These are phyloP conservation scores for Fusarium sp. DNA, from an alignment of 2,329 filamentous ascomycete genomes.

Conservation along the genomic window DNA sequence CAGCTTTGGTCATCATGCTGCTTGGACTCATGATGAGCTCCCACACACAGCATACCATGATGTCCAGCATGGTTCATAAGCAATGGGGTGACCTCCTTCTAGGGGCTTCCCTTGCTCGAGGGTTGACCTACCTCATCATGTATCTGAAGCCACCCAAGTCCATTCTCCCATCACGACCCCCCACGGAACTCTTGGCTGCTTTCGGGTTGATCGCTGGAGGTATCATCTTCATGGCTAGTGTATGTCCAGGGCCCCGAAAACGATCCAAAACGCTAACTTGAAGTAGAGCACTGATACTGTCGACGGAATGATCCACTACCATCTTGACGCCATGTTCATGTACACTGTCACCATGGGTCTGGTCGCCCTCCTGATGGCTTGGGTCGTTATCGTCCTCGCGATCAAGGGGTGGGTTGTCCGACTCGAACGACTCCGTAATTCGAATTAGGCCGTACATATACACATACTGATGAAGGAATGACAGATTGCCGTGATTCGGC, in stretches of 20 bases:
- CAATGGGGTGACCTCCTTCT: conserved; percentile 91
- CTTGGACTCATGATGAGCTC: conserved; percentile 95
- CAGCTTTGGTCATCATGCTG: conserved; percentile 84
- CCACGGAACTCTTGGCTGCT: conserved; percentile 85
- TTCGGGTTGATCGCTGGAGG: conserved; percentile 91
- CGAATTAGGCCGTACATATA: background rate
- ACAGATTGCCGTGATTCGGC: background rate
- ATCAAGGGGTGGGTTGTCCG: conserved; percentile 86
- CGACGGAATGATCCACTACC: conserved; percentile 76
- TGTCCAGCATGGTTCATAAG: conserved; percentile 90
- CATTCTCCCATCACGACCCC: conserved; percentile 82
- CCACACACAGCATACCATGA: conserved; percentile 84
- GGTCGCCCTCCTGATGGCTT: conserved; percentile 85
- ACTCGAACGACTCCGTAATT: conserved; percentile 47
- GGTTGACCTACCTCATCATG: conserved; percentile 79
- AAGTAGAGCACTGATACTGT: conserved; percentile 77
- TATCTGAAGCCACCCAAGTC: conserved; percentile 85
- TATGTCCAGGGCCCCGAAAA: conserved; percentile 54
- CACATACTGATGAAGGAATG: background rate
- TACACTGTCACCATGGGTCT: conserved; percentile 90
- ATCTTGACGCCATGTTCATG: conserved; percentile 89
- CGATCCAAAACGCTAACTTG: background rate
- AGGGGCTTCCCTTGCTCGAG: conserved; percentile 81
- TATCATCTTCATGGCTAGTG: conserved; percentile 90
- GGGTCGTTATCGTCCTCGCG: conserved; percentile 79